These are phyloP conservation scores for Begonia loranthoides DNA, from an alignment of 306 rosid genomes.

Conservation along the genomic window DNA sequence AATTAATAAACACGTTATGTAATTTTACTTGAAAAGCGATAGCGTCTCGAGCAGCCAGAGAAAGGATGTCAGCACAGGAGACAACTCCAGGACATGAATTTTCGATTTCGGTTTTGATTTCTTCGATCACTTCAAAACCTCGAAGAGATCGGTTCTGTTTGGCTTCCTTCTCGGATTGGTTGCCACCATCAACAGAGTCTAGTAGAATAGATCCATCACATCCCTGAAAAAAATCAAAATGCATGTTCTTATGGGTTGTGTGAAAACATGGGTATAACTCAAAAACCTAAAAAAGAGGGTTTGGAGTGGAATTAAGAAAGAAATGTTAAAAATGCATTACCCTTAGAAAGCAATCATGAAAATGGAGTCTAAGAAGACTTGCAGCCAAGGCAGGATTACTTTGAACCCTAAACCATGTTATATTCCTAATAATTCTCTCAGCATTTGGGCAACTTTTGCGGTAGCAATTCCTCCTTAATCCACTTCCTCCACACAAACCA, in stretches of 20 bases:
- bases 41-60: slow-evolving; percentile 24
- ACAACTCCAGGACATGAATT: slow-evolving; percentile 14
- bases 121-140: slow-evolving; percentile 28
- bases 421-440: slow-evolving; percentile 6
- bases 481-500: slow-evolving; percentile 5
- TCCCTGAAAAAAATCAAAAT: slow-evolving; percentile 9
- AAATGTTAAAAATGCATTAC: slow-evolving; percentile 1
- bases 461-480: slow-evolving; percentile 8
- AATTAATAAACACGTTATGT: neutral
- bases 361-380: slow-evolving; percentile 28
- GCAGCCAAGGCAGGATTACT: slow-evolving; percentile 11
- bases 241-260: neutral
- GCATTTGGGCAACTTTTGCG: slow-evolving; percentile 11
- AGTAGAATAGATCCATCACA: slow-evolving; percentile 27
- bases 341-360: slow-evolving; percentile 34
- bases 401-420: slow-evolving; percentile 10
- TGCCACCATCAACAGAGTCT: slow-evolving; percentile 6
- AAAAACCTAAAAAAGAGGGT: neutral
- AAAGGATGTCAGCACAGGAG: slow-evolving; percentile 28
- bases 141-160: slow-evolving; percentile 11
- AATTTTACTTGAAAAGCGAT: slow-evolving; percentile 19
- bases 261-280: neutral
- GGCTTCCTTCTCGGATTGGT: slow-evolving; percentile 20
- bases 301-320: neutral
- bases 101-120: slow-evolving; percentile 20